Evolutionary conservation across 2,329 filamentous ascomycete species (phyloP).

Genomic region (Hypocreales sp.): DNA sequence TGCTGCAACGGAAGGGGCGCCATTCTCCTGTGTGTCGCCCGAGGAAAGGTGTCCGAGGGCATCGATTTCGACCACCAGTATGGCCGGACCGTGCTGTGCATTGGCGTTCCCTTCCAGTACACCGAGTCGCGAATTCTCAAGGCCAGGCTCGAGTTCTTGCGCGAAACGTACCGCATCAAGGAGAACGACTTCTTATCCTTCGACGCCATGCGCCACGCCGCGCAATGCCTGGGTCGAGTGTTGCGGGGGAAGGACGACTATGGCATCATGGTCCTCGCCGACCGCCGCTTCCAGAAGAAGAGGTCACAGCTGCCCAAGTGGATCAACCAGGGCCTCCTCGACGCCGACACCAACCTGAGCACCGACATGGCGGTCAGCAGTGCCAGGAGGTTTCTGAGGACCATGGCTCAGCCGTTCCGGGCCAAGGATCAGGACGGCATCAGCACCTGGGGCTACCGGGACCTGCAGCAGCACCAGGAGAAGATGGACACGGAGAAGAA

Average conservation of each 20-base stretch:
- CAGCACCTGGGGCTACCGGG: constrained; percentile 75
- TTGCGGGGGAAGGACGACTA: constrained; percentile 96
- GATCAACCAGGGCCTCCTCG: constrained; percentile 79
- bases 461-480: constrained; percentile 64
- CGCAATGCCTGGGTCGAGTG: constrained; percentile 89
- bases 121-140: constrained; percentile 96
- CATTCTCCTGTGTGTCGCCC: constrained; percentile 83
- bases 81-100: constrained; percentile 86
- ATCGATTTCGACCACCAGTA: constrained; percentile 99
- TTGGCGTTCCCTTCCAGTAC: constrained; percentile 96
- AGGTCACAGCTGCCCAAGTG: constrained; percentile 82
- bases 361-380: constrained; percentile 89
- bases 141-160: constrained; percentile 85
- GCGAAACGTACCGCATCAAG: constrained; percentile 90
- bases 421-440: constrained; percentile 78
- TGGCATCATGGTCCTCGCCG: constrained; percentile 97
- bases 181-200: constrained; percentile 98
- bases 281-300: constrained; percentile 88
- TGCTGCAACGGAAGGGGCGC: constrained; percentile 95
- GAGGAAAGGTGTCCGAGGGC: constrained; percentile 93
- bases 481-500: constrained; percentile 57
- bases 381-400: constrained; percentile 76
- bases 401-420: constrained; percentile 84
- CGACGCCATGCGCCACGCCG: constrained; percentile 97
- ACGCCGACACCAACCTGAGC: constrained; percentile 77